Conservation (phyloP, 2,329 filamentous ascomycete species). For the Apiospora kogelbergensis region DNA sequence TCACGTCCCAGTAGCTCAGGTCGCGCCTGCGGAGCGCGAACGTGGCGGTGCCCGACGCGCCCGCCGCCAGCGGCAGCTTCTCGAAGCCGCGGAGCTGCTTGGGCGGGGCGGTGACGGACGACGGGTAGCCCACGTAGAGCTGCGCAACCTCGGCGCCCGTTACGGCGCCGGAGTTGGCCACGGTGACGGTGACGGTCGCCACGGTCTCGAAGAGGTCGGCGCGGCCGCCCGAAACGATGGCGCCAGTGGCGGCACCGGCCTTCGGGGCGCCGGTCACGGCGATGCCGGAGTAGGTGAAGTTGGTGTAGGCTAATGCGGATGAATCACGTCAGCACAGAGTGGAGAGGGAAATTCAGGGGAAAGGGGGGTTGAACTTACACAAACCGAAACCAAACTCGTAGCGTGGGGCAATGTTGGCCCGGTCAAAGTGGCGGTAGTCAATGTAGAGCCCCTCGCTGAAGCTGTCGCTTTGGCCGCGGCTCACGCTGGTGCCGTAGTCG, state of each 20-base stretch:
- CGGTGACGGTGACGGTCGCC: slow-evolving; percentile 46
- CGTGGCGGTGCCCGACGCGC: slow-evolving; percentile 45
- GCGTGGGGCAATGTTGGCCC: slow-evolving; percentile 46
- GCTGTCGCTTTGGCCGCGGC: slow-evolving; percentile 12
- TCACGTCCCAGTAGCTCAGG: slow-evolving; percentile 64
- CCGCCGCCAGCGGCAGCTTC: slow-evolving; percentile 53
- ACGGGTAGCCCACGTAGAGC: slow-evolving; percentile 57
- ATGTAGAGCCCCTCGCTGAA: slow-evolving; percentile 51
- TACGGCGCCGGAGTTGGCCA: slow-evolving; percentile 52
- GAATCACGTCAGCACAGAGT: background rate
- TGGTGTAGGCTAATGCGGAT: slow-evolving; percentile 41
- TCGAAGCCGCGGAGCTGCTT: slow-evolving; percentile 62
- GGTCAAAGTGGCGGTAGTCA: slow-evolving; percentile 56
- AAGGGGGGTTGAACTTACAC: slow-evolving; percentile 26
- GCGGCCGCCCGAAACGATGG: slow-evolving; percentile 50
- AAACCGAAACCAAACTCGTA: slow-evolving; percentile 58
- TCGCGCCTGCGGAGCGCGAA: slow-evolving; percentile 60
- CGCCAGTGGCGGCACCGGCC: slow-evolving; percentile 43
- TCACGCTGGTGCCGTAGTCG: slow-evolving; percentile 48
- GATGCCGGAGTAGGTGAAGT: slow-evolving; percentile 14
- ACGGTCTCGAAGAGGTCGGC: slow-evolving; percentile 55
- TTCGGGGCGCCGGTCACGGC: slow-evolving; percentile 28
- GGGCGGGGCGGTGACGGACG: slow-evolving; percentile 28
- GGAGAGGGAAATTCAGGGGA: background rate
- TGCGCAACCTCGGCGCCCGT: slow-evolving; percentile 57